phyloP scores from a whole-genome alignment of 2,329 filamentous ascomycete species.

The Trichoderma brevicompactum region DNA sequence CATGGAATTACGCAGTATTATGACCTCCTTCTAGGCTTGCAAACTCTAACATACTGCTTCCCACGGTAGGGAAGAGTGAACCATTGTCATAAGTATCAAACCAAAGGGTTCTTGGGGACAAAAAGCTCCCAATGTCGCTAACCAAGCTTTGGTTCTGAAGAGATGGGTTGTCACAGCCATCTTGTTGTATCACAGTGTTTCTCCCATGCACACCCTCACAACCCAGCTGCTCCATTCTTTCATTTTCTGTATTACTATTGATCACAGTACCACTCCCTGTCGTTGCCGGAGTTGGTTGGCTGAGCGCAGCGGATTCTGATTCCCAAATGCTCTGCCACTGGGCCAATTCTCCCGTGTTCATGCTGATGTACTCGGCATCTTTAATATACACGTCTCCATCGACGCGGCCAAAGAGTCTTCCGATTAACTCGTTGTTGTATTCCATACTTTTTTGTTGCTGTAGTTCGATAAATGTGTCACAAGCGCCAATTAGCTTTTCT shows the following conservation, averaged over 20 bases:
- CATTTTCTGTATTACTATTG: background rate
- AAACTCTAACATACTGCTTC: slow-evolving; percentile 7
- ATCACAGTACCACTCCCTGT: background rate
- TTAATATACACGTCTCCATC: background rate
- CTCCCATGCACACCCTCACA: background rate
- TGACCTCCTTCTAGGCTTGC: slow-evolving; percentile 5
- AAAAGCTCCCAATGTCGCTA: background rate
- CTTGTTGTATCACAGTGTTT: background rate
- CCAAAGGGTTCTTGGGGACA: slow-evolving; percentile 7
- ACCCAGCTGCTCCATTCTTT: background rate
- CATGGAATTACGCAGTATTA: background rate
- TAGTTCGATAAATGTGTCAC: background rate
- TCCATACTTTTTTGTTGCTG: slow-evolving; percentile 14
- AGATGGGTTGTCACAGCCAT: background rate
- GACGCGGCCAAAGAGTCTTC: slow-evolving; percentile 6
- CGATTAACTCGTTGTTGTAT: slow-evolving; percentile 1
- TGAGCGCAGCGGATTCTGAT: background rate
- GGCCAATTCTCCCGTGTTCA: background rate
- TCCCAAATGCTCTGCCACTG: slow-evolving; percentile 3
- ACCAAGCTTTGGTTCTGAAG: background rate
- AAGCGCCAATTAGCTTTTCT: background rate
- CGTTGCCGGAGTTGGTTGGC: background rate
- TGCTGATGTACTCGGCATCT: background rate
- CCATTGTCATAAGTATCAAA: slow-evolving; percentile 3
- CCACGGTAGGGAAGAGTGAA: background rate